Base-by-base conservation (phyloP, 2,329 filamentous ascomycete species). In the Corinectria fuckeliana region DNA sequence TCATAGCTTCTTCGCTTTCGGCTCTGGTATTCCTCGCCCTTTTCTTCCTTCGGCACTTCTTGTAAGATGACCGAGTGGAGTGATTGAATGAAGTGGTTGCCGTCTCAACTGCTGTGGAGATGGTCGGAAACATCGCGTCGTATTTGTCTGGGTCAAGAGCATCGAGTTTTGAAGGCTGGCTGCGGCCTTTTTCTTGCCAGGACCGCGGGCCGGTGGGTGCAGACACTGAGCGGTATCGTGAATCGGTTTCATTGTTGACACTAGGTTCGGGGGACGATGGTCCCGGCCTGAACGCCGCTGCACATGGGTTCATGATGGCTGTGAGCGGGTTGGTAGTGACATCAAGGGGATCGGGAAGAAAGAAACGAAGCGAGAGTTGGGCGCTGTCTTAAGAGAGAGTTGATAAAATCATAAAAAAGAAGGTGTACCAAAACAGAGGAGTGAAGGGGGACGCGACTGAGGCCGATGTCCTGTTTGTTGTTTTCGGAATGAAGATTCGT, bases 241-340 rank as follows among this genome's bases (percentile, higher is more conserved):
- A 4, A 8, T 8, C 23, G 11, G 9, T 16, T 10, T 45, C n/a
- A 11, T 18, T 28, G n/a, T 21, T 14, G n/a, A 38, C 2, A 8
- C 30, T 21, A 9, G 53, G 42, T 16, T 50, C 36, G 11, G 48
- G 49, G 2, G 20, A 42, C 4, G 38, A 52, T 26, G 28, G 25
- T 14, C 41, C 41, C 25, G 72, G 72, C 16, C 65, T 60, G 47
- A 74, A 74, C 16, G 64, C 60, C n/a, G 61, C 58, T 7, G 72
- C 72, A 16, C 61, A 63, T 3, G 72, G 72, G 60, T 74, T 74
- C 72, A 74, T 74, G 11, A 21, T 57, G 7, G 10, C 21, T 13
- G 23, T 7, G 23, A 28, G n/a, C 18, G 3, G n/a, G 13, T 10
- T 11, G 13, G 16, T 32, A n/a, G 16, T 14, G 38, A 39, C 57